Percentiles rank a stretch among this genome's conserved stretches.
These are phyloP conservation scores for Hypoxylon lenormandii DNA, from an alignment of 495 filamentous ascomycete species.

Conservation along the genomic window DNA sequence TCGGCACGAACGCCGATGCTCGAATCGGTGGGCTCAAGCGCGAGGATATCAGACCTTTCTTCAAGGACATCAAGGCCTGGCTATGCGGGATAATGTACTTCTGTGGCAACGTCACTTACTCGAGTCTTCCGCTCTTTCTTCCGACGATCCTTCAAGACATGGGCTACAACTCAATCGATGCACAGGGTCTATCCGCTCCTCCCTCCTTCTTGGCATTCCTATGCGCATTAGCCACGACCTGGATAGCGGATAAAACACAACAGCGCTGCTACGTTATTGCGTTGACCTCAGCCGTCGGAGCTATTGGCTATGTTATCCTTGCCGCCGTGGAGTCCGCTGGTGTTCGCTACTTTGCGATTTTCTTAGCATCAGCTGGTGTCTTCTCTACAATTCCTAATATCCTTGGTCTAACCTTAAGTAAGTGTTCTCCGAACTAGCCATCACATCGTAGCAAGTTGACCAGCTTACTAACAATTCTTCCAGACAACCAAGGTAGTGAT, in stretches of 20 bases:
- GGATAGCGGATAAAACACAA: constrained; percentile 76
- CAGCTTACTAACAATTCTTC: constrained; percentile 4
- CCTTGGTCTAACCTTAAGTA: constrained; percentile 71
- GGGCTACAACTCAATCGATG: constrained; percentile 75
- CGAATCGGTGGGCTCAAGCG: constrained; percentile 64
- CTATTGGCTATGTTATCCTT: constrained; percentile 76
- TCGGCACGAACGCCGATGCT: constrained; percentile 61
- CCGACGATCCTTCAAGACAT: constrained; percentile 81
- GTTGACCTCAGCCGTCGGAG: constrained; percentile 69
- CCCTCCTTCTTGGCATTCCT: constrained; percentile 80
- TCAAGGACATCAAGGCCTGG: constrained; percentile 69
- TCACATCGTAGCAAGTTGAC: not conserved
- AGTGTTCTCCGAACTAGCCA: constrained; percentile 8
- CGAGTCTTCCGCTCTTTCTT: constrained; percentile 81
- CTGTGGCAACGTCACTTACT: constrained; percentile 70
- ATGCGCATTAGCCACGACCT: constrained; percentile 71
- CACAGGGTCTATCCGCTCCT: constrained; percentile 81
- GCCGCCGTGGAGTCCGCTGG: constrained; percentile 69
- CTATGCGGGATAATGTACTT: constrained; percentile 57
- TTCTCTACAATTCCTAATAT: constrained; percentile 74
- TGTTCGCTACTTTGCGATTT: constrained; percentile 72
- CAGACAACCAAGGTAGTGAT: constrained; percentile 73
- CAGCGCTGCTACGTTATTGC: constrained; percentile 75
- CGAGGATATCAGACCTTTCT: constrained; percentile 67
- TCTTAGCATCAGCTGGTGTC: constrained; percentile 72